Evolutionary conservation across 371 early-diverging fungal species (phyloP), one percentile per base, ranked within the genome.

Genomic region (Mycotypha africana): DNA sequence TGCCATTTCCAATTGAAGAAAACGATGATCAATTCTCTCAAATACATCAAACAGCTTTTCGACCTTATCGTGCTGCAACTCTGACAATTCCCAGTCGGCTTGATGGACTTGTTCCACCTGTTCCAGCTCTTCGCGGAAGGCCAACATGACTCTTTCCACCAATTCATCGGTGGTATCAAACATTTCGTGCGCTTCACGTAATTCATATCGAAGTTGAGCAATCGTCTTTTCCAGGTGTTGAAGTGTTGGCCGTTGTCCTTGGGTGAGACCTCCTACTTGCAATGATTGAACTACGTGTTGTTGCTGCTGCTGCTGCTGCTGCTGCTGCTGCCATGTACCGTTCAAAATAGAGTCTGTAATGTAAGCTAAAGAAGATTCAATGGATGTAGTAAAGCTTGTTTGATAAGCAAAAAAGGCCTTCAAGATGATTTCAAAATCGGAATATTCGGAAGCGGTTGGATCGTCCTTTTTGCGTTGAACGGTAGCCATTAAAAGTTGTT

Each of bases 171-270:
- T 73, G 10, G 60, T 56, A 53, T 74, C 76, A 55, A 81, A 63
- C 60, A 81, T 73, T 21, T 76, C 76, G 36, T 78, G 76, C 0
- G 79, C 77, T 48, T 77, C 74, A 19, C 70, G 67, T 8, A 81
- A 51, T 28, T 81, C 78, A 20, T 49, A 65, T 14, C 74, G 67
- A n/a, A 78, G 49, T 23, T 60, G 64, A 14, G 59, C 58, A 8
- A 74, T 67, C 3, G 56, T 67, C 1, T 42, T 45, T 20, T 63
- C 53, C 0, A 70, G 37, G 6, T 54, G 52, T 14, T 43, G 25
- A 8, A 49, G 25, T 4, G 40, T 42, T n/a, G n/a, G n/a, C n/a
- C n/a, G n/a, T n/a, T n/a, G n/a, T n/a, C n/a, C n/a, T n/a, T n/a
- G n/a, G 11, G 38, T 14, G n/a, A 20, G n/a, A n/a, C n/a, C n/a